phyloP scores from a whole-genome alignment of 2,329 filamentous ascomycete genomes.

The Aspergillus transmontanensis region DNA sequence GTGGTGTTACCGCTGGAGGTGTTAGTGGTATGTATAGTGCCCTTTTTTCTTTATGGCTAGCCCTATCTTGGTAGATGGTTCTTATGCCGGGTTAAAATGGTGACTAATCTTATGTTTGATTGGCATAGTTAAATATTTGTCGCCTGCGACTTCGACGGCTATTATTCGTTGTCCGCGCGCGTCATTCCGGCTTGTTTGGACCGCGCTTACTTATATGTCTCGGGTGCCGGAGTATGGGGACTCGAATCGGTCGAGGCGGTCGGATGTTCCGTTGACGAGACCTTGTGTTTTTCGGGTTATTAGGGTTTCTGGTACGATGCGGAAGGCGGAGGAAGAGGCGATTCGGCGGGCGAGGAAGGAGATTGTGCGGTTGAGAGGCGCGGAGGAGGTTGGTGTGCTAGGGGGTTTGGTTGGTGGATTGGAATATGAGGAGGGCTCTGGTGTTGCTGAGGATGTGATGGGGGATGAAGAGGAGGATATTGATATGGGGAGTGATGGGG shows the following conservation, averaged over 20 bases:
- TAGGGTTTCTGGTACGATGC: constrained; percentile 88
- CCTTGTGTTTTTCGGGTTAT: constrained; percentile 82
- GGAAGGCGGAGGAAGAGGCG: constrained; percentile 87
- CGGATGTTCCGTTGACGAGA: constrained; percentile 25
- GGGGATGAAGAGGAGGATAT: constrained; percentile 52
- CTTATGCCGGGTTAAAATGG: background rate
- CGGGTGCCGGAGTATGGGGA: constrained; percentile 63
- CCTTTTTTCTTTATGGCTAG: background rate
- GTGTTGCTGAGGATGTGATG: constrained; percentile 47
- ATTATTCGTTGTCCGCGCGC: constrained; percentile 83
- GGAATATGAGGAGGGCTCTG: constrained; percentile 30
- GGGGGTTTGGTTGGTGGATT: constrained; percentile 42
- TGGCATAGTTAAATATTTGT: constrained; percentile 82
- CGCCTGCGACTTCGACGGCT: constrained; percentile 87
- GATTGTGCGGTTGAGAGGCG: constrained; percentile 67
- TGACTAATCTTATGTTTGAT: background rate
- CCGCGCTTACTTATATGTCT: constrained; percentile 79
- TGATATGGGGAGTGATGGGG: constrained; percentile 48
- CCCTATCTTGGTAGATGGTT: background rate
- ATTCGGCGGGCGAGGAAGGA: constrained; percentile 74
- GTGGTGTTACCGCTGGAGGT: constrained; percentile 68
- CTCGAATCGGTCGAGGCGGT: constrained; percentile 18
- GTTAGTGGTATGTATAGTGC: constrained; percentile 61
- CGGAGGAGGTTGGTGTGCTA: constrained; percentile 48
- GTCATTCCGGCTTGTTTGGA: constrained; percentile 87